Evolutionary conservation across 768 basidiomycete species (phyloP).

Genomic region (Gloeophyllum trabeum): DNA sequence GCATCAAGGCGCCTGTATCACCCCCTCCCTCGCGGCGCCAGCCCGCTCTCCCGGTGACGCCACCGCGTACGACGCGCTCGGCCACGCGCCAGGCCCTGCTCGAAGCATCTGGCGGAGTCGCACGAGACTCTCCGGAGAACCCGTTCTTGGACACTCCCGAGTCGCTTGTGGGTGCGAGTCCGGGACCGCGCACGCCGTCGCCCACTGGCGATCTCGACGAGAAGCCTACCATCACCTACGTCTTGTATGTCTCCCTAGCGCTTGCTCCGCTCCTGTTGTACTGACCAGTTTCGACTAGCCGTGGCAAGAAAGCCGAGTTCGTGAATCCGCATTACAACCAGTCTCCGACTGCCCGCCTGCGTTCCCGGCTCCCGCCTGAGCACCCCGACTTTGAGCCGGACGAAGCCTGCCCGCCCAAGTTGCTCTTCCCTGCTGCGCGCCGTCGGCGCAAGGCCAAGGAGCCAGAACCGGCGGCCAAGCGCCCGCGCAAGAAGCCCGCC

Average conservation of each 20-base stretch:
- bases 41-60: constrained; percentile 11
- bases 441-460: constrained; percentile 16
- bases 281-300: constrained; percentile 26
- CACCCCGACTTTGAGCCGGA: constrained; percentile 59
- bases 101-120: constrained; percentile 20
- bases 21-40: constrained; percentile 58
- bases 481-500: neutral
- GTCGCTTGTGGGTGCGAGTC: constrained; percentile 17
- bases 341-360: constrained; percentile 32
- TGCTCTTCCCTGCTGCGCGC: constrained; percentile 37
- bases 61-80: constrained; percentile 19
- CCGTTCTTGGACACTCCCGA: constrained; percentile 48
- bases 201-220: constrained; percentile 28
- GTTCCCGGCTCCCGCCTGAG: constrained; percentile 42
- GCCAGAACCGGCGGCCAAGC: neutral
- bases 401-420: constrained; percentile 40
- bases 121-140: constrained; percentile 59
- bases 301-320: constrained; percentile 51
- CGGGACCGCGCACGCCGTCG: constrained; percentile 26
- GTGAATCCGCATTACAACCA: constrained; percentile 54
- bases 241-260: constrained; percentile 43
- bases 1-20: constrained; percentile 38
- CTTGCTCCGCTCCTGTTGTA: neutral
- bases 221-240: constrained; percentile 55
- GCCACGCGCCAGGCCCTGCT: constrained; percentile 16